Percentiles rank a stretch among this genome's conserved stretches.
phyloP scores from a whole-genome alignment of 345 rosid species.

The Fremontodendron californicum region DNA sequence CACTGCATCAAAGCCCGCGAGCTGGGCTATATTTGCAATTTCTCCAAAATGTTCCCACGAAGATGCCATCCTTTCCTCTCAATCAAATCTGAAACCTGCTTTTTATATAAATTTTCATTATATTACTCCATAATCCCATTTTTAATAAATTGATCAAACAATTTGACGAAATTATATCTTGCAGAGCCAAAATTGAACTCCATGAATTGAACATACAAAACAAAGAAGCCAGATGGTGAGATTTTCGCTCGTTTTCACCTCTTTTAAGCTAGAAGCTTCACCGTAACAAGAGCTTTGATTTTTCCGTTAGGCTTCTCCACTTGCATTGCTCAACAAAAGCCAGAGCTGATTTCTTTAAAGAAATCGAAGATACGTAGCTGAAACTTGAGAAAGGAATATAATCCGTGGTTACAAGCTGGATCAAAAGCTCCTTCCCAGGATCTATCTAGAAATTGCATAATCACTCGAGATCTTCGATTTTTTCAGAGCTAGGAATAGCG shows the following conservation, averaged over 20 bases:
- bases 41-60: conserved; percentile 84
- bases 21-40: conserved; percentile 72
- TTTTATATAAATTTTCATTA: conserved; percentile 56
- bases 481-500: conserved; percentile 17
- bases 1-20: conserved; percentile 79
- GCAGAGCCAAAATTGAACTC: neutral
- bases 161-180: neutral
- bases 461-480: conserved; percentile 19
- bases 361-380: neutral
- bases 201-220: neutral
- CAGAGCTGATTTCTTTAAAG: neutral
- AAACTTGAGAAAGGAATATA: neutral
- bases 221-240: neutral
- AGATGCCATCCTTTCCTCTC: conserved; percentile 45
- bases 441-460: conserved; percentile 24
- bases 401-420: conserved; percentile 13
- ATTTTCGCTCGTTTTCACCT: conserved; percentile 9
- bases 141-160: conserved; percentile 48
- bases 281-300: neutral
- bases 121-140: conserved; percentile 61
- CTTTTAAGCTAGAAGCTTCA: conserved; percentile 13
- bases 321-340: conserved; percentile 1
- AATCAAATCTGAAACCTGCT: conserved; percentile 34
- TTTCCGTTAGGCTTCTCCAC: neutral
- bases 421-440: conserved; percentile 16